These are phyloP conservation scores for Leccinum disarticulatum DNA, from an alignment of 768 basidiomycete genomes.

Conservation along the genomic window DNA sequence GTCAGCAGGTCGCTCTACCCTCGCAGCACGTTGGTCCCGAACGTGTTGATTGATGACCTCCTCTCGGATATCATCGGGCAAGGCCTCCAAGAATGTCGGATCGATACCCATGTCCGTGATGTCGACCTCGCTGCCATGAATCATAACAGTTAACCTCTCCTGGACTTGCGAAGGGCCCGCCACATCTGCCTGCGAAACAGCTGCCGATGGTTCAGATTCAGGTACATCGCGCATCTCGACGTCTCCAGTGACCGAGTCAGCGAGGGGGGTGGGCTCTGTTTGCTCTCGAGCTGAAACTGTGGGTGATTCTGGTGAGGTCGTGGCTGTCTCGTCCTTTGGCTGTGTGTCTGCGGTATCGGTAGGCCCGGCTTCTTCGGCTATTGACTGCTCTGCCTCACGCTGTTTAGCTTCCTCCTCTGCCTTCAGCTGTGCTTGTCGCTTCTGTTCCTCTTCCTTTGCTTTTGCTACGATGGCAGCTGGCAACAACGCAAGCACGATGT, in stretches of 20 bases:
- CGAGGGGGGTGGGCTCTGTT: slow-evolving; percentile 18
- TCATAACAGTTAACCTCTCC: slow-evolving; percentile 81
- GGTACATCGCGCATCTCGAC: slow-evolving; percentile 51
- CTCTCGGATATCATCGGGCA: slow-evolving; percentile 98
- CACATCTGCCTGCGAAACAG: slow-evolving; percentile 17
- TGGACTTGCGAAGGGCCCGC: slow-evolving; percentile 38
- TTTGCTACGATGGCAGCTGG: slow-evolving; percentile 74
- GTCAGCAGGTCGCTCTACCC: slow-evolving; percentile 70
- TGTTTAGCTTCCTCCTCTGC: slow-evolving; percentile 49
- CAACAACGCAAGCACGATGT: slow-evolving; percentile 70
- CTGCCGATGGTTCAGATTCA: slow-evolving; percentile 19
- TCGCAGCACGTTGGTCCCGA: slow-evolving; percentile 82
- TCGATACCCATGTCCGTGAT: slow-evolving; percentile 99
- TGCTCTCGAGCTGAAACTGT: slow-evolving; percentile 12
- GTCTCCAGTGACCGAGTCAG: slow-evolving; percentile 40
- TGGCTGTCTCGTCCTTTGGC: slow-evolving; percentile 14
- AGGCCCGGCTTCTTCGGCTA: slow-evolving; percentile 35
- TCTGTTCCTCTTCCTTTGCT: slow-evolving; percentile 39
- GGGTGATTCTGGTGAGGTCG: slow-evolving; percentile 12
- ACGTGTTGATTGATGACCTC: slow-evolving; percentile 98
- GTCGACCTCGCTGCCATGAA: slow-evolving; percentile 91
- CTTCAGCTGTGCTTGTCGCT: slow-evolving; percentile 47
- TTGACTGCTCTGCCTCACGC: slow-evolving; percentile 35
- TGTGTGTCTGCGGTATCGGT: slow-evolving; percentile 29
- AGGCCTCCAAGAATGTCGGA: slow-evolving; percentile 93